Base-by-base conservation (phyloP, 306 rosid genomes). In the Quercus glauca region DNA sequence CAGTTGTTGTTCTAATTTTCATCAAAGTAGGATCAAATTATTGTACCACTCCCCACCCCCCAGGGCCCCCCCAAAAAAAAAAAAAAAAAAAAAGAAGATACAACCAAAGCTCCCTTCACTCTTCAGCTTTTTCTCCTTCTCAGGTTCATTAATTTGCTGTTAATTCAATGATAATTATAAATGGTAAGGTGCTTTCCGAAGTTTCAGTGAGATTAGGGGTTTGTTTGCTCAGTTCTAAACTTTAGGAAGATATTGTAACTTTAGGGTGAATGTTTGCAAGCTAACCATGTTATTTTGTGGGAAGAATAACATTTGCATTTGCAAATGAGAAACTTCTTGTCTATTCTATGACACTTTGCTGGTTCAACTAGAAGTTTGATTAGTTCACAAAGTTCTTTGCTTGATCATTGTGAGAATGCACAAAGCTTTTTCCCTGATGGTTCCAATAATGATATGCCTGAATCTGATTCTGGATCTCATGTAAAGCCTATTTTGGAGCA, bases 321-420 rank as follows among this genome's bases (percentile, higher is more conserved):
- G 19, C 49, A 14, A 57, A 57, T 75, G 73, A 43, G 51, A 43
- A 78, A 74, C 73, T 55, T 63, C 59, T 69, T n/a, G 15, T 70
- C 71, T 52, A 69, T 5, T n/a, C 15, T 45, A 5, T 43, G 72
- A 59, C 63, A 70, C 69, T 28, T 69, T 73, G 76, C 80, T 63
- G 83, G 81, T 51, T 73, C 82, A 69, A 84, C 84, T 83, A 65
- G 85, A 53, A 55, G 71, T 78, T 80, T 63, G 58, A 68, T 80
- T 75, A 26, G 45, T 77, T 73, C 72, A 55, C 74, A 78, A 33
- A 80, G 80, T 78, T 76, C 88, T 73, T 71, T 79, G 70, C 64
- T 78, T 43, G 75, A 81, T 82, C 78, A 80, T 81, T 64, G 35
- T 81, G 72, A 81, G 51, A 78, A 78, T 75, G 67, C 41, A 43